Evolutionary conservation across 1,139 yeast species (phyloP).

Genomic region (Candida gigantensis): DNA sequence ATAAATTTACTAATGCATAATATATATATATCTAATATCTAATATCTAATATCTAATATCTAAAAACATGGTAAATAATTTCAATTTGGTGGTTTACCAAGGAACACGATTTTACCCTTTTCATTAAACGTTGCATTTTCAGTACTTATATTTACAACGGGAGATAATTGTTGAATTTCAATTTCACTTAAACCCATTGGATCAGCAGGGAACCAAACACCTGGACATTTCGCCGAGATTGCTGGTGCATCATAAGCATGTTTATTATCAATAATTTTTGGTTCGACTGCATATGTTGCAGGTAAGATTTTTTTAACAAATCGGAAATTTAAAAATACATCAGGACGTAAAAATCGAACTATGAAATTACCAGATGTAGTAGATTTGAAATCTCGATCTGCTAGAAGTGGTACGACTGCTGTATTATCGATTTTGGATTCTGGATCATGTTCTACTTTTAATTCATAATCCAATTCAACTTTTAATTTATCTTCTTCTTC

Average conservation of each 20-base stretch:
- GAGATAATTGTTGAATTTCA: constrained; percentile 53
- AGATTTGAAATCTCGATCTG: constrained; percentile 51
- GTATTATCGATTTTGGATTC: constrained; percentile 10
- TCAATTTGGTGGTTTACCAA: constrained; percentile 63
- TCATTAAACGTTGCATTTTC: constrained; percentile 65
- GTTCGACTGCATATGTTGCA: constrained; percentile 37
- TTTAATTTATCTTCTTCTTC: constrained; percentile 18
- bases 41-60: no score
- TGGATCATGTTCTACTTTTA: constrained; percentile 21
- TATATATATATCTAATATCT: no score
- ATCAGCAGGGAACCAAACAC: constrained; percentile 87
- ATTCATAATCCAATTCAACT: constrained; percentile 21
- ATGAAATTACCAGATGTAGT: constrained; percentile 31
- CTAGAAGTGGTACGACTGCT: constrained; percentile 46
- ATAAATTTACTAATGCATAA: no score
- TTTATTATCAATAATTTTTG: constrained; percentile 31
- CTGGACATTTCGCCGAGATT: constrained; percentile 63
- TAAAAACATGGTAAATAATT: no score
- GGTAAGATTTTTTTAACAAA: constrained; percentile 59
- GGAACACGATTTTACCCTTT: constrained; percentile 54
- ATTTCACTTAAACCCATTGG: constrained; percentile 72
- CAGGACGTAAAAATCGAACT: constrained; percentile 63
- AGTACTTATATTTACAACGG: constrained; percentile 55
- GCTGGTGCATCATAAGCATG: constrained; percentile 72
- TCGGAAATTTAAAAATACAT: constrained; percentile 57